These are phyloP conservation scores for Stygiomarasmius scandens DNA, from an alignment of 1,284 basidiomycete species.

Conservation along the genomic window DNA sequence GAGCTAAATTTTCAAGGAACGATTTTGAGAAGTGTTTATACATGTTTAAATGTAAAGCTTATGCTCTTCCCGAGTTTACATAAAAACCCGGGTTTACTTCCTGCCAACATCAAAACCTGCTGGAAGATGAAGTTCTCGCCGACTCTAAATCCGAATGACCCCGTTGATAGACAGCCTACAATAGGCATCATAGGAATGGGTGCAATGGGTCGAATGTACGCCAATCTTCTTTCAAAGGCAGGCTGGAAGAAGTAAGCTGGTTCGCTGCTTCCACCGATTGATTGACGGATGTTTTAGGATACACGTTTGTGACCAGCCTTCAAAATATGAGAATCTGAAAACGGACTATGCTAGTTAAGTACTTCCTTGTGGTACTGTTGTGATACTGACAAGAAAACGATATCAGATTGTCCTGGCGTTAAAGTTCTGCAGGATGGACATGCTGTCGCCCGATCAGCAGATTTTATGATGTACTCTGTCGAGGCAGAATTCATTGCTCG, in stretches of 20 bases:
- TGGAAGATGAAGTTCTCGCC: neutral
- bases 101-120: neutral
- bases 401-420: slow-evolving; percentile 56
- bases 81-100: neutral
- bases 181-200: slow-evolving; percentile 93
- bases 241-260: slow-evolving; percentile 80
- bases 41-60: too few species aligned
- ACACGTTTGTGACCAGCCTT: slow-evolving; percentile 88
- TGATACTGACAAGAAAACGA: slow-evolving; percentile 14
- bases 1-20: too few species aligned
- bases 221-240: slow-evolving; percentile 68
- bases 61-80: neutral
- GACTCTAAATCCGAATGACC: slow-evolving; percentile 49
- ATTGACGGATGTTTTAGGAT: slow-evolving; percentile 55
- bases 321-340: slow-evolving; percentile 70
- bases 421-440: slow-evolving; percentile 77
- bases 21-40: too few species aligned
- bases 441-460: slow-evolving; percentile 79
- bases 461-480: slow-evolving; percentile 91
- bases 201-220: slow-evolving; percentile 96
- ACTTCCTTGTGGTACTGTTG: neutral
- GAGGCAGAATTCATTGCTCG: slow-evolving; percentile 88
- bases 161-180: slow-evolving; percentile 63
- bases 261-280: slow-evolving; percentile 8
- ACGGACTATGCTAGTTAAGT: slow-evolving; percentile 54